Conservation (phyloP, 2,329 filamentous ascomycete genomes). For the Fusarium xyrophilum region DNA sequence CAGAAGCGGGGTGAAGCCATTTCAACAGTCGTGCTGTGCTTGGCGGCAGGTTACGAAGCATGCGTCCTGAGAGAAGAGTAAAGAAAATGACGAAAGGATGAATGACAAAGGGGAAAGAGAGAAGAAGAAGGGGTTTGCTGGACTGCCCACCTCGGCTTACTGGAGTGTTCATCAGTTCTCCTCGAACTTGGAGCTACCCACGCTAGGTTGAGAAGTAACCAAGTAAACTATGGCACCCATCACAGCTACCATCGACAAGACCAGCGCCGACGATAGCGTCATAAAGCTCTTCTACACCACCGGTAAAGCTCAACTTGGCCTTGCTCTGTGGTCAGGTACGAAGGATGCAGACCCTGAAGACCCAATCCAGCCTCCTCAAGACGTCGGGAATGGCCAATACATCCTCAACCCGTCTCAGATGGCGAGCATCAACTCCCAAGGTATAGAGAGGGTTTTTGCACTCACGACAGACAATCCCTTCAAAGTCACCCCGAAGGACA, state of each 20-base stretch:
- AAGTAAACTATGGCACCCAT: background rate
- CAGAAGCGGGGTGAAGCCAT: background rate
- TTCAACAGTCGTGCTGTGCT: rapidly evolving
- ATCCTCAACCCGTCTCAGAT: background rate
- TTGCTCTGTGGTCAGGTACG: background rate
- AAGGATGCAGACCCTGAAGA: background rate
- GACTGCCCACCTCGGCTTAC: background rate
- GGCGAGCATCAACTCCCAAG: background rate
- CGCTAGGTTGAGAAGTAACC: rapidly evolving
- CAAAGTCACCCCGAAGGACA: background rate
- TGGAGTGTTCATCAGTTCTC: background rate
- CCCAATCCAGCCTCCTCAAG: background rate
- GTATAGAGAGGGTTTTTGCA: background rate
- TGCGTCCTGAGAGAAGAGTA: background rate
- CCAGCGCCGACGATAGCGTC: background rate
- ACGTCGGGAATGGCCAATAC: background rate
- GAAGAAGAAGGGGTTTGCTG: background rate
- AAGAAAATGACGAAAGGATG: rapidly evolving
- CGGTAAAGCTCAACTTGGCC: background rate
- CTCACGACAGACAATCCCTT: background rate
- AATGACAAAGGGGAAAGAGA: rapidly evolving
- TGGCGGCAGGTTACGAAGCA: background rate
- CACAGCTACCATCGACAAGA: background rate
- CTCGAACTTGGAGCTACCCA: background rate
- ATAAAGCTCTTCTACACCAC: background rate